Percentiles rank a stretch among this genome's conserved stretches.
Evolutionary conservation across 2,329 filamentous ascomycete genomes (phyloP).

Genomic region (Trichocomaceae sp.): DNA sequence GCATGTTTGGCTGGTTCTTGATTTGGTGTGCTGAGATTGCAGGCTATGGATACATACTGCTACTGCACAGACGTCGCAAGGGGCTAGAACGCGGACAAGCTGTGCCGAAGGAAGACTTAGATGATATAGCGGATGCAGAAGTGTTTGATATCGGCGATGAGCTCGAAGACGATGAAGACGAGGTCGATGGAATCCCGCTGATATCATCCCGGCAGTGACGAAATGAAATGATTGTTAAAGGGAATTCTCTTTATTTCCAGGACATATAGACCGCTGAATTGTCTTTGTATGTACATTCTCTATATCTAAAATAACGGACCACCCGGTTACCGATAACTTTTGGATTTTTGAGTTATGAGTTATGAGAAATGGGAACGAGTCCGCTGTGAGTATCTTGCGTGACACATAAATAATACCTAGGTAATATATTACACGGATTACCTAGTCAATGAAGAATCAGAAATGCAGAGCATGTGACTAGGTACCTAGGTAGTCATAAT

Average conservation of each 20-base stretch:
- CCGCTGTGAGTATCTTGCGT: neutral
- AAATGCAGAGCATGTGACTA: too few species aligned
- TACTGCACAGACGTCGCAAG: conserved; percentile 10
- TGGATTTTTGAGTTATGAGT: neutral
- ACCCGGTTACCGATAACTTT: neutral
- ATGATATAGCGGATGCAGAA: conserved; percentile 3
- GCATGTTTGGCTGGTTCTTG: conserved; percentile 10
- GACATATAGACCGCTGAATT: neutral
- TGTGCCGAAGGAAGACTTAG: conserved; percentile 6
- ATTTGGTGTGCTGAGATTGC: conserved; percentile 10
- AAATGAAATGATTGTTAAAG: neutral
- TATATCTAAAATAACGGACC: too few species aligned
- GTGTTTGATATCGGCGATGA: conserved; percentile 12
- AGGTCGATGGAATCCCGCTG: conserved; percentile 11
- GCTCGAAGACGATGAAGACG: conserved; percentile 11
- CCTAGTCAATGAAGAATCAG: neutral
- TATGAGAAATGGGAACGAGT: neutral
- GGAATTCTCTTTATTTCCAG: neutral
- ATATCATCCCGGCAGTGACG: conserved; percentile 9
- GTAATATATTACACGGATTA: neutral
- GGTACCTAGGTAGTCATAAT: neutral
- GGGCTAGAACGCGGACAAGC: conserved; percentile 2
- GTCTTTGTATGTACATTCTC: too few species aligned
- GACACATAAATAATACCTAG: neutral
- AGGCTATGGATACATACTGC: conserved; percentile 9